phyloP scores from a whole-genome alignment of 352 stramenopile genomes.

The Pythium guiyangense region DNA sequence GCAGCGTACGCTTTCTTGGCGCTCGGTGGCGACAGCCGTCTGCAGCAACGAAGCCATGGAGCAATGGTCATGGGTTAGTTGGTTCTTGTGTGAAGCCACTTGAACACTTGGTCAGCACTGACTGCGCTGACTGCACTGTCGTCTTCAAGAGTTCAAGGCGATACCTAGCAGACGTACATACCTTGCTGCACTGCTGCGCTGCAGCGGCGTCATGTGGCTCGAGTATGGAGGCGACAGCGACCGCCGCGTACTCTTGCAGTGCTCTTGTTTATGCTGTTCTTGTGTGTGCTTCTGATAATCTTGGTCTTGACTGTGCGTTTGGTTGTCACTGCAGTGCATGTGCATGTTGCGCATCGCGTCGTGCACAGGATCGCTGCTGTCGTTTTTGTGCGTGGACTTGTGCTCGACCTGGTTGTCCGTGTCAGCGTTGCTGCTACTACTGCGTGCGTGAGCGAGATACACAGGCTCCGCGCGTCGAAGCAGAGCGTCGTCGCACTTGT shows the following conservation, averaged over 20 bases:
- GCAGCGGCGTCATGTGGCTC: background rate
- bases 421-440: conserved; percentile 1
- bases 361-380: background rate
- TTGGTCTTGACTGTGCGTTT: background rate
- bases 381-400: background rate
- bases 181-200: background rate
- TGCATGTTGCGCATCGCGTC: background rate
- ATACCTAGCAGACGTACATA: background rate
- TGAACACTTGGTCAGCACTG: no score
- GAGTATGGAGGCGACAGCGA: background rate
- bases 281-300: background rate
- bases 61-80: background rate
- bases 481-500: conserved; percentile 7
- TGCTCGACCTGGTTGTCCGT: background rate
- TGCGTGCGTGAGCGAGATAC: background rate
- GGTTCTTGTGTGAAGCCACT: no score
- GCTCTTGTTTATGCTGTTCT: background rate
- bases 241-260: background rate
- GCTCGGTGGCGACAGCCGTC: conserved; percentile 1
- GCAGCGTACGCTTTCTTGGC: background rate
- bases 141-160: no score
- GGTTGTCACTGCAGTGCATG: background rate
- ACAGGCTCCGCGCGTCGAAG: conserved; percentile 1
- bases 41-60: background rate
- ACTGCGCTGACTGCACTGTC: no score